Evolutionary conservation across 148 eudicot species (phyloP).

Genomic region (Beta vulgaris): DNA sequence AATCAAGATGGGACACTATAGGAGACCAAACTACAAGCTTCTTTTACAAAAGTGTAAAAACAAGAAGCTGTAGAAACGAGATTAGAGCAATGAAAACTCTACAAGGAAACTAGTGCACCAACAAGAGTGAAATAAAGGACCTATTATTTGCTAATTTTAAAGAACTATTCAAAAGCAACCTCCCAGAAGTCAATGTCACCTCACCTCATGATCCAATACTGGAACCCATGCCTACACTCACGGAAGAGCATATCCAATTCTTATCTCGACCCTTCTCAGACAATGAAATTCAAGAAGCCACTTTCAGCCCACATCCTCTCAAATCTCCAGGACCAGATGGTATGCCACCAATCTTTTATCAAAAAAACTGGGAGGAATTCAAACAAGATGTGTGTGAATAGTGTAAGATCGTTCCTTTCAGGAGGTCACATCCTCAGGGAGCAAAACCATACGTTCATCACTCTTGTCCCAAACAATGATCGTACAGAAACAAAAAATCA

Average conservation of each 20-base stretch:
- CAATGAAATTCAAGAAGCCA: too few species aligned
- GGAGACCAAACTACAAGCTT: not conserved
- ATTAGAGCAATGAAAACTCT: not conserved
- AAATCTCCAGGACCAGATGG: too few species aligned
- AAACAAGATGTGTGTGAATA: not conserved
- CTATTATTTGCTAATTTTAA: too few species aligned
- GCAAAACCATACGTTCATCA: not conserved
- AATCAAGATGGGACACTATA: not conserved
- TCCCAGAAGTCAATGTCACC: not conserved
- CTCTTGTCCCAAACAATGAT: not conserved
- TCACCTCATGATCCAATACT: too few species aligned
- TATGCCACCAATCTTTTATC: too few species aligned
- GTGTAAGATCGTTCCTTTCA: not conserved
- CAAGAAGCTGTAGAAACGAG: not conserved
- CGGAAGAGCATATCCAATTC: not conserved
- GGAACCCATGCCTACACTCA: too few species aligned
- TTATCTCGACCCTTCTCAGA: too few species aligned
- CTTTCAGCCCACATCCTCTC: too few species aligned
- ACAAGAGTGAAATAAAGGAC: not conserved
- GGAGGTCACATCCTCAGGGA: not conserved
- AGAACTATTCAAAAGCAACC: not conserved
- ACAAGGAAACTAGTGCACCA: not conserved
- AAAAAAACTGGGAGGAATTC: not conserved
- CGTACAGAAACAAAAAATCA: not conserved
- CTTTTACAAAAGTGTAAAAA: not conserved